Base-by-base conservation (phyloP, 352 stramenopile species). In the Phytophthora niederhauseri region DNA sequence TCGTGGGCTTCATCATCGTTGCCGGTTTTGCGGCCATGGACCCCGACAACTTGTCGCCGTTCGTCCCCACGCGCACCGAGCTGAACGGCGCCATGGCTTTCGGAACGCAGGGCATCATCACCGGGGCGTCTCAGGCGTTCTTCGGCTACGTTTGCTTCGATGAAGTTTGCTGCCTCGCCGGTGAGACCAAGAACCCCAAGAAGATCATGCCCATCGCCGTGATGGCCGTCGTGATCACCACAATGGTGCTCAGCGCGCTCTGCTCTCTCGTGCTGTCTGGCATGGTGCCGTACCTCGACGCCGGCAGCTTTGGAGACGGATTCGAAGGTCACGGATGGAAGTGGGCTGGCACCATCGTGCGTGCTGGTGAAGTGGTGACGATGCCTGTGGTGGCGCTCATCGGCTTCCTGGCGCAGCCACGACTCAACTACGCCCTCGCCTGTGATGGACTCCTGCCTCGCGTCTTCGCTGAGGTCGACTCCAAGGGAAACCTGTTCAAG, bases 81-180 rank as follows among this genome's bases (percentile, higher is more conserved):
- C 1, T 70, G 19, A 41, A 68, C 36, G 76, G 76, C 15, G 50
- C 48, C 2, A 68, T 70, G 55, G 48, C 73, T 8, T 87, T 84
- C 59, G 88, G 88, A 17, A 66, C 73, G 15, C 73, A 84, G 38
- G 88, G 88, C 4, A 81, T 98, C 59, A 78, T 98, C 48, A 82
- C 82, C 7, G 93, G 92, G 12, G 81, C 89, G 4, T 91, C 92
- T 9, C 88, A 92, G 38, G 92, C 89, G 2, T 98, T 98, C 73
- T 98, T 98, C 73, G 94, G 94, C 38, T 98, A 97, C 65, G 72
- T 98, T 19, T 95, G 96, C 22, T 99, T 98, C 70, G 96, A 99
- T 75, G 94, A 98, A 66, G 81, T 98, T 24, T 97, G 90, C 67
- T 98, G 92, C 63, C 72, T 98, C 11, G 88, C 91, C 14, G 86